A percentile compares a stretch with the other conserved stretches of the same genome.
Conservation (phyloP, 768 basidiomycete species). For the Termitomyces sp. region DNA sequence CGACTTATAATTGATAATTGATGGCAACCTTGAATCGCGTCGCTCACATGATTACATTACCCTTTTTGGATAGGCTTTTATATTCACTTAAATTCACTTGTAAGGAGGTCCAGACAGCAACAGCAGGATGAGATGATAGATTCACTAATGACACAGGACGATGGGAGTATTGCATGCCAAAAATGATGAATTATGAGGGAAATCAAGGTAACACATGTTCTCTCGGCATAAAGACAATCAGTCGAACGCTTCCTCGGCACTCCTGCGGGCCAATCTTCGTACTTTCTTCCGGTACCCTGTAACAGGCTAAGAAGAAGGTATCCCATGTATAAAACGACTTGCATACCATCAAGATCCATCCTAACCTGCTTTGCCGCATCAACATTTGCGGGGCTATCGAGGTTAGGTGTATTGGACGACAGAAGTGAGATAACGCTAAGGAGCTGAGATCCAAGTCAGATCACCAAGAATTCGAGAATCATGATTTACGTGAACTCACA, state of each 20-base stretch:
- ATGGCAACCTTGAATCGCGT: slow-evolving; percentile 9
- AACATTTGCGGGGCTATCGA: slow-evolving; percentile 93
- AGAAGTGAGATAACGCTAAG: slow-evolving; percentile 94
- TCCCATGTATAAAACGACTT: neutral
- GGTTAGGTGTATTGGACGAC: slow-evolving; percentile 86
- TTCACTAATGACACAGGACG: slow-evolving; percentile 6
- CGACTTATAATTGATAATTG: slow-evolving; percentile 3
- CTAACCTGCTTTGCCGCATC: slow-evolving; percentile 91
- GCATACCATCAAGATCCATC: slow-evolving; percentile 52
- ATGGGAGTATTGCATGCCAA: slow-evolving; percentile 5
- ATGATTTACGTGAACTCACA: slow-evolving; percentile 35
- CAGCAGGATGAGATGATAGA: neutral
- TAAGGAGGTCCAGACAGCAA: too few relatives aligned
- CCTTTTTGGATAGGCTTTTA: neutral
- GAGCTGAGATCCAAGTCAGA: slow-evolving; percentile 45
- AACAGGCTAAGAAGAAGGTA: slow-evolving; percentile 8
- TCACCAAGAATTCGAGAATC: slow-evolving; percentile 2
- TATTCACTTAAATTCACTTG: too few relatives aligned
- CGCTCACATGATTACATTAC: slow-evolving; percentile 9
- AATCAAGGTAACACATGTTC: slow-evolving; percentile 1
- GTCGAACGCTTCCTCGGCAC: slow-evolving; percentile 87
- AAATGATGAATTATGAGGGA: neutral
- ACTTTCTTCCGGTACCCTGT: slow-evolving; percentile 95
- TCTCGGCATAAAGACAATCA: slow-evolving; percentile 23
- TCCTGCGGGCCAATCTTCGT: slow-evolving; percentile 76